phyloP scores from a whole-genome alignment of 2,329 filamentous ascomycete species.

The Diaporthe humulicola region DNA sequence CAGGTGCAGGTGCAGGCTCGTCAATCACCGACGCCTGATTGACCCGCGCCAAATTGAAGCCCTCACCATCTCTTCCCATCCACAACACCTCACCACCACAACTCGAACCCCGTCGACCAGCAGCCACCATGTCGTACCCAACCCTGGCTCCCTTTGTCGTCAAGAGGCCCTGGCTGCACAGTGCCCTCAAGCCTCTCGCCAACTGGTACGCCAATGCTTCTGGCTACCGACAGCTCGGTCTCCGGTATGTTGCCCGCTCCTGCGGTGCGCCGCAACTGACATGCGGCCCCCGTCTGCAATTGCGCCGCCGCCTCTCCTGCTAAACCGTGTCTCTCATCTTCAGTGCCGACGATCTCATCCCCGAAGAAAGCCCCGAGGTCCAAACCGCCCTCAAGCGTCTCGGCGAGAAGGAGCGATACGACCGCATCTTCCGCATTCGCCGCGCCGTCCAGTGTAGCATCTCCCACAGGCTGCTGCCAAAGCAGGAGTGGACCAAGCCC shows the following conservation, averaged over 20 bases:
- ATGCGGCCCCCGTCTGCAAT: neutral
- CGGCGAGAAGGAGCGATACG: slow-evolving; percentile 89
- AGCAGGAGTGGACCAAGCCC: slow-evolving; percentile 71
- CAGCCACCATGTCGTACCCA: slow-evolving; percentile 75
- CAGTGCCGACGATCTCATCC: slow-evolving; percentile 94
- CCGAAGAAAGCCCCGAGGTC: slow-evolving; percentile 90
- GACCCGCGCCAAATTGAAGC: slow-evolving; percentile 41
- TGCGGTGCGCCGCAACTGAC: slow-evolving; percentile 19
- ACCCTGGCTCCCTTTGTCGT: slow-evolving; percentile 82
- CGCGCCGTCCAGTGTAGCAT: slow-evolving; percentile 86
- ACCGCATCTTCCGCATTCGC: slow-evolving; percentile 97
- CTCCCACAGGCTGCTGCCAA: slow-evolving; percentile 74
- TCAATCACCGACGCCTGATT: slow-evolving; percentile 35
- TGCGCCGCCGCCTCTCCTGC: neutral
- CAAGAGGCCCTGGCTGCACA: slow-evolving; percentile 88
- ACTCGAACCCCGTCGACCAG: slow-evolving; percentile 40
- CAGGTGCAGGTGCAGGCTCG: slow-evolving; percentile 33
- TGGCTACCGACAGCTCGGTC: slow-evolving; percentile 92
- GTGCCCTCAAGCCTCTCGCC: slow-evolving; percentile 83
- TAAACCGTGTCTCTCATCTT: neutral
- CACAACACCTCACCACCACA: slow-evolving; percentile 41
- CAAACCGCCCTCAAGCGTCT: slow-evolving; percentile 92
- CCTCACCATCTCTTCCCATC: slow-evolving; percentile 41
- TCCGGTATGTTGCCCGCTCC: slow-evolving; percentile 73
- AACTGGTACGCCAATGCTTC: slow-evolving; percentile 91